phyloP scores from a whole-genome alignment of 495 filamentous ascomycete species.

The Hyaloscypha bicolor region DNA sequence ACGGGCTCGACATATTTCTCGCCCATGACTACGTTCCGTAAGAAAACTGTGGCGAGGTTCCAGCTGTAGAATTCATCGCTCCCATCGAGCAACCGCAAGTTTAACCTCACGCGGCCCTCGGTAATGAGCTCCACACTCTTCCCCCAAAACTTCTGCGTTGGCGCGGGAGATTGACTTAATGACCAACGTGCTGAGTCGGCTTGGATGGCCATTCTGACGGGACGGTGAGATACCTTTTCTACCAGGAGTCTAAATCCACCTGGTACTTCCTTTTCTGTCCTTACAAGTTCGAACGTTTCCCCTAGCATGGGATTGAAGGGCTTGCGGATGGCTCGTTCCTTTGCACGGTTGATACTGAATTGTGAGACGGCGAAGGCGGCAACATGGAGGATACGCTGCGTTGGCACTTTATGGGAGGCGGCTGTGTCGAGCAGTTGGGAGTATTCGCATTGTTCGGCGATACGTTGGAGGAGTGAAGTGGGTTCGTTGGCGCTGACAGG shows the following conservation, averaged over 20 bases:
- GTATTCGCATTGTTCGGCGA: constrained; percentile 89
- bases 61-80: constrained; percentile 81
- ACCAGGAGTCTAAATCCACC: constrained; percentile 84
- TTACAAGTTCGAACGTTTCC: constrained; percentile 91
- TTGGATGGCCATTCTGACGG: constrained; percentile 90
- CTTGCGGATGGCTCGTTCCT: constrained; percentile 92
- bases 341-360: constrained; percentile 76
- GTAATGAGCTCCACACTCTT: constrained; percentile 93
- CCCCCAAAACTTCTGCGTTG: constrained; percentile 97
- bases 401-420: constrained; percentile 53
- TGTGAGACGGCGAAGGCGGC: constrained; percentile 88
- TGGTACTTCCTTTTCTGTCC: constrained; percentile 70
- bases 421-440: constrained; percentile 80
- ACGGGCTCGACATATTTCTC: constrained; percentile 98
- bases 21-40: constrained; percentile 95
- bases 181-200: constrained; percentile 85
- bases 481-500: constrained; percentile 96
- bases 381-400: constrained; percentile 78
- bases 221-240: constrained; percentile 92
- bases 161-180: constrained; percentile 81
- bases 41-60: constrained; percentile 81
- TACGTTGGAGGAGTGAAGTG: constrained; percentile 81
- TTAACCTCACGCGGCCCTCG: constrained; percentile 79
- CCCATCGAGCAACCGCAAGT: constrained; percentile 60
- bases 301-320: constrained; percentile 98